phyloP scores from a whole-genome alignment of 148 eudicot species.

The Camellia sinensis region DNA sequence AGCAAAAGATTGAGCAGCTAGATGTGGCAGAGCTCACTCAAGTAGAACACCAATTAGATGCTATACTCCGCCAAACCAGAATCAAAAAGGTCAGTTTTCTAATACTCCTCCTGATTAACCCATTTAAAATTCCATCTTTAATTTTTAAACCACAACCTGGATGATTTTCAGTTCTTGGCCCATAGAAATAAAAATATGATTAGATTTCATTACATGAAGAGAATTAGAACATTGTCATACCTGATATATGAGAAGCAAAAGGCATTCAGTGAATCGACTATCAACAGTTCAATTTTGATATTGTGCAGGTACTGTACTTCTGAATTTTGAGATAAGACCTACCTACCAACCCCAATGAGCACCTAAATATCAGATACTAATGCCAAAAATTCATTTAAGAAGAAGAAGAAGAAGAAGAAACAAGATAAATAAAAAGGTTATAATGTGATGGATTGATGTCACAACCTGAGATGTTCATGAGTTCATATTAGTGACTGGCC shows the following conservation, averaged over 20 bases:
- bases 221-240: background rate
- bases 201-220: background rate
- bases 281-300: background rate
- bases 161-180: background rate
- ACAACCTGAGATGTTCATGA: background rate
- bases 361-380: background rate
- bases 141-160: background rate
- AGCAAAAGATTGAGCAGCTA: slow-evolving; percentile 23
- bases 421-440: background rate
- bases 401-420: background rate
- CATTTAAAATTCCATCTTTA: background rate
- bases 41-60: slow-evolving; percentile 21
- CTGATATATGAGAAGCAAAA: background rate
- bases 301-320: background rate
- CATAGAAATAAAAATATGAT: background rate
- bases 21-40: slow-evolving; percentile 17
- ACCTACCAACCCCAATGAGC: background rate
- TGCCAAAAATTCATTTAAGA: background rate
- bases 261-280: no score
- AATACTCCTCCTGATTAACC: background rate
- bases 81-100: slow-evolving; percentile 18
- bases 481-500: background rate
- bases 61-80: slow-evolving; percentile 9
- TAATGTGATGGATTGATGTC: no score
- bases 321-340: background rate